Evolutionary conservation across 495 filamentous ascomycete genomes (phyloP), one percentile per base, ranked within the genome.

Genomic region (Penicillium canescens): DNA sequence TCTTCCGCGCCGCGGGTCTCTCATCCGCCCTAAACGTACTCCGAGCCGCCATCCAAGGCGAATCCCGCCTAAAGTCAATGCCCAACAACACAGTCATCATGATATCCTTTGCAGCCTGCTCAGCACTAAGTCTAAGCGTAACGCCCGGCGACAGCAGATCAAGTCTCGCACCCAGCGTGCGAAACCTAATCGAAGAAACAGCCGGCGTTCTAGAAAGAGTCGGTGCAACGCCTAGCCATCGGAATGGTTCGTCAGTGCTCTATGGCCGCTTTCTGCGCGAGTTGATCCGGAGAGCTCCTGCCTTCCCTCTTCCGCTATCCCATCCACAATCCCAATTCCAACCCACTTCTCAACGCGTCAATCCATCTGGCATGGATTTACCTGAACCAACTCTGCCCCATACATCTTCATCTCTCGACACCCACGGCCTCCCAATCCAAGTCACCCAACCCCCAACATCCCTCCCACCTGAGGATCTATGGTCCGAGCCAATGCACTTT

Each of bases 51-150:
- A 86, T 88, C 12, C 86, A 88, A 66, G 86, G 86, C 5, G 86
- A 90, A 65, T 72, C 74, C 2, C 78, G 84, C 53, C 76, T 90
- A 4, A 83, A 85, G 35, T 88, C 86, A 9, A 88, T 90, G 86
- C 86, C 86, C 4, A 90, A 89, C 70, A 89, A 90, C 54, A 85
- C 86, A 0, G 83, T 85, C 36, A 89, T 88, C 56, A 89, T 88
- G 86, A 88, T 89, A 20, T 86, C 86, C 4, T 90, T 87, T 49
- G 86, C 86, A 1, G 86, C 86, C 14, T 88, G 86, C 58, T 86
- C 87, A 42, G 85, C 86, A 1, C 73, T 90, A 18, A 80, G 80
- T 33, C 78, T 89, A 7, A 84, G 83, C 55, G 75, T 81, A 1
- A 78, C 83, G 46, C 77, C 81, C 10, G 70, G 78, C 6, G 78